These are phyloP conservation scores for Ustilago curta DNA, from an alignment of 1,284 basidiomycete species.

Conservation along the genomic window DNA sequence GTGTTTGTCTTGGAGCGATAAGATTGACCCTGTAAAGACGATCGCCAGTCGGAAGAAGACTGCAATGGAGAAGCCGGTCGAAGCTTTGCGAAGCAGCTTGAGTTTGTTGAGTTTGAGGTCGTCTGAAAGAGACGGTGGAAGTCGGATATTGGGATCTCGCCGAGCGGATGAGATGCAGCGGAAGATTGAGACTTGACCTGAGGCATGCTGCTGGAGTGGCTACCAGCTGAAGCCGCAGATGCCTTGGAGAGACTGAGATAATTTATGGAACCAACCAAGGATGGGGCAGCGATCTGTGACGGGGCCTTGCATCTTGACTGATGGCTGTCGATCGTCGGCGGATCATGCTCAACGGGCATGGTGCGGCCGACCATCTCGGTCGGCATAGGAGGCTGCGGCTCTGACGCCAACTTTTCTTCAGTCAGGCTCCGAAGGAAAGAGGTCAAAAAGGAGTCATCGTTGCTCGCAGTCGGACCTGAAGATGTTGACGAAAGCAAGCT, in stretches of 20 bases:
- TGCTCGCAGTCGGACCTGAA: neutral
- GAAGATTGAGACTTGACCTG: neutral
- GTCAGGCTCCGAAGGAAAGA: constrained; percentile 29
- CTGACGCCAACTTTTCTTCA: constrained; percentile 5
- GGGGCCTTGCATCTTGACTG: neutral
- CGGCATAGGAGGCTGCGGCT: neutral
- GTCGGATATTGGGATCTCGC: neutral
- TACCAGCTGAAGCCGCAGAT: neutral
- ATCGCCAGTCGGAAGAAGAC: neutral
- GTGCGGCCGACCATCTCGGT: neutral
- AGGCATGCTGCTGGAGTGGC: neutral
- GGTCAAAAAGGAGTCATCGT: constrained; percentile 22
- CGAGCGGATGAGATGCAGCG: neutral
- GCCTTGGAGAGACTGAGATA: neutral
- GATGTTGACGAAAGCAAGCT: neutral
- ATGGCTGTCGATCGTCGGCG: neutral
- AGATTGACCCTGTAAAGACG: too few relatives aligned
- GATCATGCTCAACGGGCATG: neutral
- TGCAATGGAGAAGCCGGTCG: neutral
- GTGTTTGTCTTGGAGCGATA: too few relatives aligned
- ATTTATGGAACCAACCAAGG: neutral
- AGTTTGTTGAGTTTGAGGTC: neutral
- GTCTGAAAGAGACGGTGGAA: constrained; percentile 9
- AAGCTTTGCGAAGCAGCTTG: neutral
- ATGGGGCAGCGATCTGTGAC: neutral